These are phyloP conservation scores for Rhizoctonia solani DNA, from an alignment of 1,284 basidiomycete genomes.

Conservation along the genomic window DNA sequence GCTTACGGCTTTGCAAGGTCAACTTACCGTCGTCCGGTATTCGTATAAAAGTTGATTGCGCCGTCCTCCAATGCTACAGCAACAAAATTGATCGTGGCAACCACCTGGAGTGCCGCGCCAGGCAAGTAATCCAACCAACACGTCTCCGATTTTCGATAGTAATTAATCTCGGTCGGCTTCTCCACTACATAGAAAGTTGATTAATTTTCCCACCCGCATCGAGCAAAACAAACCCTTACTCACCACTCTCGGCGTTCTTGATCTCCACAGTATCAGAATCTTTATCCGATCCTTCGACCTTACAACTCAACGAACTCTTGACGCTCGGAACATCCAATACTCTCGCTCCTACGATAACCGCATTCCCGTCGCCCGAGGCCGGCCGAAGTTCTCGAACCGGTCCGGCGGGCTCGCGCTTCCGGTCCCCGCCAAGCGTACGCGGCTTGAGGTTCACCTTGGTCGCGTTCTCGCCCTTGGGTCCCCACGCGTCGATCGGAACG, in stretches of 20 bases:
- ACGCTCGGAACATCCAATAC: conserved; percentile 53
- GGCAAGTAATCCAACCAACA: conserved; percentile 90
- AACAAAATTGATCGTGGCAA: conserved; percentile 67
- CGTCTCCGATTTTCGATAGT: conserved; percentile 63
- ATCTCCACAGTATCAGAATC: conserved; percentile 70
- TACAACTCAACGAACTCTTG: conserved; percentile 60
- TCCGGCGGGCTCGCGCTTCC: conserved; percentile 54
- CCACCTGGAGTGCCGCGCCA: conserved; percentile 66
- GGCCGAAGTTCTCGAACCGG: conserved; percentile 57
- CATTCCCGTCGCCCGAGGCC: conserved; percentile 38
- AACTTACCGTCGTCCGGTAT: conserved; percentile 72
- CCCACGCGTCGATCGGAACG: conserved; percentile 52
- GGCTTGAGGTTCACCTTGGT: conserved; percentile 49
- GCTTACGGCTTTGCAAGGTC: neutral
- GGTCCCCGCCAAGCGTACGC: conserved; percentile 73
- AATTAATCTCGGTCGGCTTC: conserved; percentile 69
- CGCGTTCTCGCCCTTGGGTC: neutral
- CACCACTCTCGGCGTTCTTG: conserved; percentile 73
- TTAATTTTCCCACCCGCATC: no score
- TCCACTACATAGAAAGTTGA: conserved; percentile 42
- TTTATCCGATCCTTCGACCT: conserved; percentile 62
- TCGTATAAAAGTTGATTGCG: conserved; percentile 75
- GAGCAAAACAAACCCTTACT: conserved; percentile 35
- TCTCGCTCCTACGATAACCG: conserved; percentile 41
- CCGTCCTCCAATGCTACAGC: conserved; percentile 81